Base-by-base conservation (phyloP, 305 asterid genomes). In the Rubia balearica region DNA sequence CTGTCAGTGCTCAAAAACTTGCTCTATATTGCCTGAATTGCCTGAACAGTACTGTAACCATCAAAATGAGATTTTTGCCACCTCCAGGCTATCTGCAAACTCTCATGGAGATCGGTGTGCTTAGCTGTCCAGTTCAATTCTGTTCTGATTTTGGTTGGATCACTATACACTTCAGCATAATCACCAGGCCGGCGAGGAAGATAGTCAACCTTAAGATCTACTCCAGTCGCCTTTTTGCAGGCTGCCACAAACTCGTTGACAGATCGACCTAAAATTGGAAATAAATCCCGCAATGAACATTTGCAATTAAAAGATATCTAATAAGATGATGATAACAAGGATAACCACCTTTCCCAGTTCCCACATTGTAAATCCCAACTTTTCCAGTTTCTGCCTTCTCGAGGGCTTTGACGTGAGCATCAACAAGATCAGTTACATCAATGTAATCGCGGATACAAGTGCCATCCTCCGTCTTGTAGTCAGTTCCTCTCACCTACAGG, bases 231-330 rank as follows among this genome's bases (percentile, higher is more conserved):
- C 73, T 86, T 85, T 84, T 90, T 92, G 68, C 98, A 92, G 9
- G 97, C 98, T 78, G 83, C 90, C 77, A 92, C 98, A 71, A 92
- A 92, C 85, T 92, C 98, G 77, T 87, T 92, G 59, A 92, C 98
- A 33, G 98, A 92, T 78, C 96, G 81, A 41, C 98, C 98, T 91
- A 91, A 51, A 67, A 62, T 74, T 59, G 45, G 71, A 65, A 49
- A 74, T 13, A 48, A 19, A 11, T 33, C n/a, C 38, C 16, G 17
- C 19, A 16, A 22, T 64, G 21, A 63, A 51, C 56, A 62, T 40
- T 27, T 27, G 36, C 48, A 14, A 40, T 67, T 19, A 6, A 53
- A 33, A 16, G 8, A 49, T 48, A 19, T 53, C 56, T 48, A 59
- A 27, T 33, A 68, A 36, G 0, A 14, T 33, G 17, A 51, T 40